Evolutionary conservation across 441 rosid genomes (phyloP).

Genomic region (Populus hybrid): DNA sequence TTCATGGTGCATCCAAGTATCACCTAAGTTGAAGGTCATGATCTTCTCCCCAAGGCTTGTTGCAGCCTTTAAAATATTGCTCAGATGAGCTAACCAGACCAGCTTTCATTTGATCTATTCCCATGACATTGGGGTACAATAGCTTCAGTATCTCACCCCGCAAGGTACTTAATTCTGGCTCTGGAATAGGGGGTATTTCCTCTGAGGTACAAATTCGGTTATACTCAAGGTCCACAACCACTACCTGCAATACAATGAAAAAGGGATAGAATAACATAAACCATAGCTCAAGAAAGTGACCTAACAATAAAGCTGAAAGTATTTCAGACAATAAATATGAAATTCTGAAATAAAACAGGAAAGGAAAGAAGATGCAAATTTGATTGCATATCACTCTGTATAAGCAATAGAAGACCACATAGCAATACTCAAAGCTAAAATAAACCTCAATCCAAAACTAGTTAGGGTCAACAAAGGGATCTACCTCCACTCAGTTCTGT

Average conservation of each 20-base stretch:
- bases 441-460: no score
- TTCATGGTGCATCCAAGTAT: constrained; percentile 34
- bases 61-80: constrained; percentile 47
- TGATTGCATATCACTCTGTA: no score
- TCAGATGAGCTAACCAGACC: constrained; percentile 55
- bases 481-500: no score
- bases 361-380: no score
- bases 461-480: no score
- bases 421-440: no score
- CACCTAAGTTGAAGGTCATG: constrained; percentile 97
- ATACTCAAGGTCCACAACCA: constrained; percentile 91
- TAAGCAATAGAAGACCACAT: no score
- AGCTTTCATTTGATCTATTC: constrained; percentile 78
- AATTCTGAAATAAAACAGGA: no score
- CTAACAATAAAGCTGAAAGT: no score
- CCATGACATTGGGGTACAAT: constrained; percentile 82
- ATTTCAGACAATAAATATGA: no score
- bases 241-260: constrained; percentile 61
- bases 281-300: neutral
- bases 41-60: constrained; percentile 95
- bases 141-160: constrained; percentile 78
- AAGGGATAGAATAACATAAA: neutral
- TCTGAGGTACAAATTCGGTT: constrained; percentile 84
- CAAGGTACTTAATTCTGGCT: constrained; percentile 82
- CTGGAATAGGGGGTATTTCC: constrained; percentile 92